Conservation (phyloP, 2,329 filamentous ascomycete species). For the Aspergillus japonicus region DNA sequence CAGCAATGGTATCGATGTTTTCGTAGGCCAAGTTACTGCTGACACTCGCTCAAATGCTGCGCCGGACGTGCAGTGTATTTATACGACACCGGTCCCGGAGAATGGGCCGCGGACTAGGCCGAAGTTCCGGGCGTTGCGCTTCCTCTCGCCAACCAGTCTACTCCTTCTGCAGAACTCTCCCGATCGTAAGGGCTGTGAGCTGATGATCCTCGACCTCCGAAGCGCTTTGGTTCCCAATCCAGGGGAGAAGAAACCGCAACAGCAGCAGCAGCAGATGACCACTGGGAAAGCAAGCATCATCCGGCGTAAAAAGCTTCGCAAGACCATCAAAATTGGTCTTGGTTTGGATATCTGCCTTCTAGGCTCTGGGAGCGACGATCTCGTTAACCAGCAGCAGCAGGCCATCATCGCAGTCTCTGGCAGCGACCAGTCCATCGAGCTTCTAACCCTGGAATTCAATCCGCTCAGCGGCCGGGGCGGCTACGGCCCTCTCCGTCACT, state of each 20-base stretch:
- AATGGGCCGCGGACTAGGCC: constrained; percentile 38
- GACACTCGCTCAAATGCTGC: constrained; percentile 46
- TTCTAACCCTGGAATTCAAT: constrained; percentile 74
- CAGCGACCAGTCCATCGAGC: constrained; percentile 72
- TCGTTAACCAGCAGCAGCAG: constrained; percentile 68
- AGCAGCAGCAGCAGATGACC: background rate
- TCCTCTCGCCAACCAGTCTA: constrained; percentile 54
- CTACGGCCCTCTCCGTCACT: constrained; percentile 50
- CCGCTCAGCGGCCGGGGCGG: constrained; percentile 30
- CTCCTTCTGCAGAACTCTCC: constrained; percentile 58
- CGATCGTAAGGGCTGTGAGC: constrained; percentile 55
- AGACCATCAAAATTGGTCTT: constrained; percentile 69
- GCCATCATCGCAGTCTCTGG: constrained; percentile 77
- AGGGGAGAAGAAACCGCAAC: background rate
- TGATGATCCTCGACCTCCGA: constrained; percentile 48
- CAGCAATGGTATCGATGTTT: constrained; percentile 74
- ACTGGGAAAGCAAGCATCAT: constrained; percentile 42
- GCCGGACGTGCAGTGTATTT: constrained; percentile 36
- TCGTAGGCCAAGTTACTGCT: constrained; percentile 60
- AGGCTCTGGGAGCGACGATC: constrained; percentile 43
- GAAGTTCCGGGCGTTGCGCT: constrained; percentile 58
- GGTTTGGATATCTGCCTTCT: constrained; percentile 75
- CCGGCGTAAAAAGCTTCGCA: constrained; percentile 61
- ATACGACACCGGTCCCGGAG: constrained; percentile 42
- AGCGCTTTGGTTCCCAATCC: constrained; percentile 10